Conservation (phyloP, 116 monocot species). For the Papilionanthe hybrid region DNA sequence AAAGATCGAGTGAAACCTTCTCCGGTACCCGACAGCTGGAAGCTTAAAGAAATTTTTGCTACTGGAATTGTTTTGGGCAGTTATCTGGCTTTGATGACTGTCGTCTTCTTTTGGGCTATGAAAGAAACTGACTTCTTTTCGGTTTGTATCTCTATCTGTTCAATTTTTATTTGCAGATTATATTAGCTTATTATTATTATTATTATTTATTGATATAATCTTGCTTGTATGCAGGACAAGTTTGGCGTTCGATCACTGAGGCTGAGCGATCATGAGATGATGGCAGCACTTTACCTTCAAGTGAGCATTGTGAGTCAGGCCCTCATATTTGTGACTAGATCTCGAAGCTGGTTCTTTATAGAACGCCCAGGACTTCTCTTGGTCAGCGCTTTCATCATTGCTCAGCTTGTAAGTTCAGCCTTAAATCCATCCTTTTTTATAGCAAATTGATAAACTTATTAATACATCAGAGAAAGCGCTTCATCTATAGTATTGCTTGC, state of each 20-base stretch:
- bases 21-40: constrained; percentile 91
- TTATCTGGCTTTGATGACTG: constrained; percentile 87
- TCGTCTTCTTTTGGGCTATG: constrained; percentile 89
- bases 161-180: background rate
- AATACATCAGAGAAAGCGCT: too few relatives aligned
- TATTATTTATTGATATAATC: background rate
- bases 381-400: constrained; percentile 58
- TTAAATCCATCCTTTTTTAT: background rate
- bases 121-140: constrained; percentile 79
- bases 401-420: constrained; percentile 60
- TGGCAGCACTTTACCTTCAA: constrained; percentile 82
- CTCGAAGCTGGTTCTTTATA: constrained; percentile 76
- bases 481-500: too few relatives aligned
- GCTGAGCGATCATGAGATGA: constrained; percentile 48
- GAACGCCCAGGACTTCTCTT: constrained; percentile 79
- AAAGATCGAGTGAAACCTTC: constrained; percentile 95
- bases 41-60: constrained; percentile 89
- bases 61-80: constrained; percentile 76
- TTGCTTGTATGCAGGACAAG: constrained; percentile 38
- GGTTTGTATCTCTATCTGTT: constrained; percentile 22
- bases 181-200: too few relatives aligned
- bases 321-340: constrained; percentile 78
- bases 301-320: constrained; percentile 94
- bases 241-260: constrained; percentile 61
- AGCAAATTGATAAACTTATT: too few relatives aligned